These are phyloP conservation scores for Plenodomus biglobosus DNA, from an alignment of 2,329 filamentous ascomycete species.

Conservation along the genomic window DNA sequence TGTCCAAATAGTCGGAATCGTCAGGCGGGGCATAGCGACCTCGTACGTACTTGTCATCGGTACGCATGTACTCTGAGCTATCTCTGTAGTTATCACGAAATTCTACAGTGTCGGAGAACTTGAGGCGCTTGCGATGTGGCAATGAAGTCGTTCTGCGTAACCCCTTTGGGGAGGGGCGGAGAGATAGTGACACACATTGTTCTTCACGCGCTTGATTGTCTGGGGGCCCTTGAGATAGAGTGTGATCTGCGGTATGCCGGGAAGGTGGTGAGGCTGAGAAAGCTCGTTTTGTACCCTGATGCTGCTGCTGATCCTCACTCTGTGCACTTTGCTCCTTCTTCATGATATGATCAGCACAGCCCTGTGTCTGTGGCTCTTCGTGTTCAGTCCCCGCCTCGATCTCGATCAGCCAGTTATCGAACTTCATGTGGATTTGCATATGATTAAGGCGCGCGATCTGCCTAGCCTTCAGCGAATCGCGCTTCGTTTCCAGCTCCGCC, in stretches of 20 bases:
- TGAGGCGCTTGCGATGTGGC: slow-evolving; percentile 19
- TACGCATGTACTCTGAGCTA: slow-evolving; percentile 17
- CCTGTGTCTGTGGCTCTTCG: slow-evolving; percentile 1
- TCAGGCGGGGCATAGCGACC: slow-evolving; percentile 31
- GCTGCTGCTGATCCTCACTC: slow-evolving; percentile 1
- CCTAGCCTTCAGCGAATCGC: slow-evolving; percentile 14
- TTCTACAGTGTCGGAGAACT: slow-evolving; percentile 21
- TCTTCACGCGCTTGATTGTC: not conserved
- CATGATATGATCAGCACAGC: not conserved
- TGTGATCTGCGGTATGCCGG: not conserved
- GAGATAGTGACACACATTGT: slow-evolving; percentile 1
- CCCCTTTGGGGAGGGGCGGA: slow-evolving; percentile 7
- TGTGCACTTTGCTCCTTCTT: not conserved
- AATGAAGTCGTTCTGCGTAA: slow-evolving; percentile 8
- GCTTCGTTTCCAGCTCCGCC: slow-evolving; percentile 10
- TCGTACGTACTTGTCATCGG: slow-evolving; percentile 22
- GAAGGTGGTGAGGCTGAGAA: slow-evolving; percentile 8
- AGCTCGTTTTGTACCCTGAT: slow-evolving; percentile 9
- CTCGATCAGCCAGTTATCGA: slow-evolving; percentile 31
- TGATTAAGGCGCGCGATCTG: slow-evolving; percentile 14
- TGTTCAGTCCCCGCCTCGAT: slow-evolving; percentile 16
- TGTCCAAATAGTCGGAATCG: slow-evolving; percentile 30
- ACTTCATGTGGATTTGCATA: slow-evolving; percentile 17
- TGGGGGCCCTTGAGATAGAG: not conserved
- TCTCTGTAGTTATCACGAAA: slow-evolving; percentile 21